A percentile compares a stretch with the other conserved stretches of the same genome.
Conservation (phyloP, 192 early-diverging fungal genomes). For the Podila horticola region DNA sequence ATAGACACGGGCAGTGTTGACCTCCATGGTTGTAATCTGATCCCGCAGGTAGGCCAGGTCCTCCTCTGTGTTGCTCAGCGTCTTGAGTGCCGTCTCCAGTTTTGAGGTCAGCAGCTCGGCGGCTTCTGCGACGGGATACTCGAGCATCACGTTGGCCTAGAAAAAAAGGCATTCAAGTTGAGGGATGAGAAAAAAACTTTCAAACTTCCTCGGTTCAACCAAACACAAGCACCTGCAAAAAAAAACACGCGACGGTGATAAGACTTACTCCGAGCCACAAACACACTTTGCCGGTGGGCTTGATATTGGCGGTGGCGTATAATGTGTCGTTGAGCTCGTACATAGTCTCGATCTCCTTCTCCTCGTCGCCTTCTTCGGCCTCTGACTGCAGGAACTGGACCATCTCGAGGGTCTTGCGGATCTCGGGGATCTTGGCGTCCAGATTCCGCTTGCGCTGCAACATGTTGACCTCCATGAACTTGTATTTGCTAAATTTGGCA, state of each 20-base stretch:
- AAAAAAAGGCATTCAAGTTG: neutral
- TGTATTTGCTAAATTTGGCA: constrained; percentile 83
- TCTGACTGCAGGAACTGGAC: constrained; percentile 79
- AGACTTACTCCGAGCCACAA: constrained; percentile 92
- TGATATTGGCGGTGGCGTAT: constrained; percentile 85
- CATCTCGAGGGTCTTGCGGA: constrained; percentile 91
- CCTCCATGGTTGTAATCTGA: constrained; percentile 99
- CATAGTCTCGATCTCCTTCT: constrained; percentile 79
- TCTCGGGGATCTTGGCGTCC: constrained; percentile 95
- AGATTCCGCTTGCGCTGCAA: constrained; percentile 84
- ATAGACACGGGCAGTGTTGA: constrained; percentile 95
- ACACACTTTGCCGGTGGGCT: constrained; percentile 82
- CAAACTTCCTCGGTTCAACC: too few species aligned
- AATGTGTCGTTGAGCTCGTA: constrained; percentile 97
- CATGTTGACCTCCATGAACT: constrained; percentile 95
- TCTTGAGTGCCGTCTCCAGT: constrained; percentile 74
- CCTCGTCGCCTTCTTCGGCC: constrained; percentile 55
- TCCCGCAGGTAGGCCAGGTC: constrained; percentile 94
- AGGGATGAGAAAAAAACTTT: neutral
- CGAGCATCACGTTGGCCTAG: constrained; percentile 97
- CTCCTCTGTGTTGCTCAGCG: constrained; percentile 81
- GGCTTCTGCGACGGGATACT: constrained; percentile 93
- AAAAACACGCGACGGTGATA: neutral
- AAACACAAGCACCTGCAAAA: neutral
- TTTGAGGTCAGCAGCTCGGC: constrained; percentile 81